phyloP scores from a whole-genome alignment of 1,139 yeast species.

The Candida glucosophila region DNA sequence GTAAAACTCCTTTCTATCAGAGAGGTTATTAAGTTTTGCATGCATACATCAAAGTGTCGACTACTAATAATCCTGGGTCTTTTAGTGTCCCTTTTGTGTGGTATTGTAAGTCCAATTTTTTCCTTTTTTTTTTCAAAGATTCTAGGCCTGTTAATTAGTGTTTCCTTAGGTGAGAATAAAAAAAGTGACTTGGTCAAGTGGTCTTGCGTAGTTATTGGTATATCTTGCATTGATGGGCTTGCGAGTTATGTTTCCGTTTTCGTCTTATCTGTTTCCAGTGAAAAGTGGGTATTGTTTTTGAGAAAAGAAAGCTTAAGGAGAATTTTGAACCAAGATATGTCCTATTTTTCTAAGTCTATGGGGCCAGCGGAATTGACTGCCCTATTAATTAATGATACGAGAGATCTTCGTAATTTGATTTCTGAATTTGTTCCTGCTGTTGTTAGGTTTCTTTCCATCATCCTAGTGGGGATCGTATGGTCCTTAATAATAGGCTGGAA shows the following conservation, averaged over 20 bases:
- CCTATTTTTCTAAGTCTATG: constrained; percentile 17
- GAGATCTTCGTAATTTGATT: constrained; percentile 62
- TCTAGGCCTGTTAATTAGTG: constrained; percentile 44
- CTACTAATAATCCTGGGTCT: constrained; percentile 42
- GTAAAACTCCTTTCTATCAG: constrained; percentile 17
- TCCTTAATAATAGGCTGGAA: constrained; percentile 80
- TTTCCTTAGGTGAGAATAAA: constrained; percentile 20
- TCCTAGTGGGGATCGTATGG: constrained; percentile 64
- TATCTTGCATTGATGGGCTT: constrained; percentile 56
- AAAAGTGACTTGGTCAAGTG: constrained; percentile 40
- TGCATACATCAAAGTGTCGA: constrained; percentile 24
- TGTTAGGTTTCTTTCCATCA: constrained; percentile 44
- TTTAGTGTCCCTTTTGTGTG: constrained; percentile 43
- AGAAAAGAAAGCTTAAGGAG: constrained; percentile 48
- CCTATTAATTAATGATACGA: constrained; percentile 66
- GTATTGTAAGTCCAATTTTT: constrained; percentile 65
- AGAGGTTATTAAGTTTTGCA: constrained; percentile 28
- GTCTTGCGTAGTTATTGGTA: constrained; percentile 55
- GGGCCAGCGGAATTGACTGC: constrained; percentile 56
- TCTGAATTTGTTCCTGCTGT: constrained; percentile 52
- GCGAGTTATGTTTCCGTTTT: constrained; percentile 44
- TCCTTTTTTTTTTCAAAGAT: constrained; percentile 71
- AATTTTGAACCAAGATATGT: constrained; percentile 48
- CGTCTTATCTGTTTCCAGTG: constrained; percentile 52
- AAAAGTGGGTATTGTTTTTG: constrained; percentile 53